Conservation (phyloP, 1,284 basidiomycete genomes). For the Trichosporon coremiiforme region DNA sequence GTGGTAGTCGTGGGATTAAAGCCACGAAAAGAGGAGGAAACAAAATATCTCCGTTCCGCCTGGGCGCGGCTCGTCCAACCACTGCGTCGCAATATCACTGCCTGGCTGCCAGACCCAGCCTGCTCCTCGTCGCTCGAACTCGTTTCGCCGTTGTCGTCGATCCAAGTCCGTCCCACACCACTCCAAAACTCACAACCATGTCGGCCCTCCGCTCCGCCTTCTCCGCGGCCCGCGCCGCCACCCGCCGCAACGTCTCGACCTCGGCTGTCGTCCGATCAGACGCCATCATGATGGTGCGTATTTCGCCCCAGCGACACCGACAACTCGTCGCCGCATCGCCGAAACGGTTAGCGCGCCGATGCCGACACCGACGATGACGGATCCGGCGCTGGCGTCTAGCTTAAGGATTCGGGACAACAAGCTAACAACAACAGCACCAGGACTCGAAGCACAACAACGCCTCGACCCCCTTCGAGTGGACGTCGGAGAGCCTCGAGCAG, state of each 20-base stretch:
- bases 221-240: constrained; percentile 33
- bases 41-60: constrained; percentile 8
- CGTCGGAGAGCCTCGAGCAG: constrained; percentile 74
- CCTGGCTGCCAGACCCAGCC: not conserved
- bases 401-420: not conserved
- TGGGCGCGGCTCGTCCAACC: constrained; percentile 18
- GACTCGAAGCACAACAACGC: constrained; percentile 92
- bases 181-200: constrained; percentile 34
- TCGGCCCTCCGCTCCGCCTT: constrained; percentile 47
- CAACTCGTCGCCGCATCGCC: not conserved
- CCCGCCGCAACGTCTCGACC: constrained; percentile 58
- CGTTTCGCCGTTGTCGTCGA: constrained; percentile 21
- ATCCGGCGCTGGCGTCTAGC: not conserved
- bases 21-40: not conserved
- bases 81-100: constrained; percentile 20
- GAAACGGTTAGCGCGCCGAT: not conserved
- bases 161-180: constrained; percentile 11
- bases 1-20: not conserved
- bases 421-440: constrained; percentile 68
- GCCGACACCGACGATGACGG: not conserved
- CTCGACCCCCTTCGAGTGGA: constrained; percentile 89
- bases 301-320: not conserved
- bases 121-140: constrained; percentile 1
- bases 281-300: constrained; percentile 65
- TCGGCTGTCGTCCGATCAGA: constrained; percentile 61